A percentile compares a stretch with the other conserved stretches of the same genome.
Conservation (phyloP, 371 early-diverging fungal genomes). For the Polyrhizophydium stewartii region DNA sequence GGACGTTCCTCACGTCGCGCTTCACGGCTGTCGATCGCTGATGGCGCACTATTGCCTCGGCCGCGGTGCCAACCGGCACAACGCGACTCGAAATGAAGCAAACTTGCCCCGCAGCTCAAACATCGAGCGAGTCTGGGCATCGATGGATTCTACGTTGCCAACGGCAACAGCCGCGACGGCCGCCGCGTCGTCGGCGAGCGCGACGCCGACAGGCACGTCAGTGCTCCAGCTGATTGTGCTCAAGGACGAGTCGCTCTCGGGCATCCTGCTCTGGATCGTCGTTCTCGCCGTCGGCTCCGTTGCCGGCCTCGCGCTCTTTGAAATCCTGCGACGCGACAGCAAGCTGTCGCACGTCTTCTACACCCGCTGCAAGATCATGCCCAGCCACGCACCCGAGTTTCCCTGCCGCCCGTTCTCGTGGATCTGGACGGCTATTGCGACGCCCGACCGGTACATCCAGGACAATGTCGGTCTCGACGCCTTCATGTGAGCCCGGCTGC, state of each 20-base stretch:
- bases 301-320: slow-evolving; percentile 17
- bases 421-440: slow-evolving; percentile 19
- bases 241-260: background rate
- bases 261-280: slow-evolving; percentile 8
- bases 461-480: slow-evolving; percentile 43
- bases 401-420: slow-evolving; percentile 30
- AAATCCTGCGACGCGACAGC: slow-evolving; percentile 16
- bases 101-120: too few species aligned
- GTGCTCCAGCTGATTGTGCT: background rate
- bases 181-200: too few species aligned
- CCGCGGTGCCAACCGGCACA: too few species aligned
- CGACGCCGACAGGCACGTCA: too few species aligned
- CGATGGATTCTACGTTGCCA: too few species aligned
- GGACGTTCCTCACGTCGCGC: slow-evolving; percentile 9
- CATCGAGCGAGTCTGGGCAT: too few species aligned
- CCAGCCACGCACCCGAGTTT: slow-evolving; percentile 23
- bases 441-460: slow-evolving; percentile 25
- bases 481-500: slow-evolving; percentile 21
- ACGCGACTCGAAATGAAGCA: too few species aligned
- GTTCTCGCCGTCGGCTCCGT: slow-evolving; percentile 10
- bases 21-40: slow-evolving; percentile 2
- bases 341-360: slow-evolving; percentile 20
- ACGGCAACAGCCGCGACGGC: too few species aligned
- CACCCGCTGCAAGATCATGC: slow-evolving; percentile 21
- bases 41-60: too few species aligned